Conservation (phyloP, 768 basidiomycete species). For the Vararia minispora region DNA sequence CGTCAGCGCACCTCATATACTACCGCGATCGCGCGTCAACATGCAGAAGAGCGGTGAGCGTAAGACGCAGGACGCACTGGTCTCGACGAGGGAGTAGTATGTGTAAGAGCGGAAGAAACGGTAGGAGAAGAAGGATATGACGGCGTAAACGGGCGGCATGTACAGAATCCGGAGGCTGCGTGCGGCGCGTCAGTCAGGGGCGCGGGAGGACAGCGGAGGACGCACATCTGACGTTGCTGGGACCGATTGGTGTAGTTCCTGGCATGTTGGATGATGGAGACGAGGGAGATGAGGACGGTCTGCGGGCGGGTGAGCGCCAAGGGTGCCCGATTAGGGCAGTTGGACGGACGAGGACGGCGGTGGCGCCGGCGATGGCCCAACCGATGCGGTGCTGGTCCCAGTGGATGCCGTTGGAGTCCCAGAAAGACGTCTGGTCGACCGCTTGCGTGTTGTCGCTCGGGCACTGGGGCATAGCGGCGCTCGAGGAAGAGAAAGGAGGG, state of each 20-base stretch:
- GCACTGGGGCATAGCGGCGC: too few relatives aligned
- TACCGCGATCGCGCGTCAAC: constrained; percentile 22
- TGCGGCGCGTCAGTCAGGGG: not conserved
- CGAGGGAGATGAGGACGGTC: constrained; percentile 49
- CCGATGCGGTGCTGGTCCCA: constrained; percentile 61
- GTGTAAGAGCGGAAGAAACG: constrained; percentile 74
- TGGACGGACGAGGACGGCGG: constrained; percentile 39
- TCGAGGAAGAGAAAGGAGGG: too few relatives aligned
- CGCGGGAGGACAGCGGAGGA: not conserved
- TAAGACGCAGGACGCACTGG: constrained; percentile 29
- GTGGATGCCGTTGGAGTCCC: constrained; percentile 38
- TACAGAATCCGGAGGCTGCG: constrained; percentile 66
- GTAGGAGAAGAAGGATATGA: constrained; percentile 81
- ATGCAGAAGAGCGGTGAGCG: constrained; percentile 22
- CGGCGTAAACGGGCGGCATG: constrained; percentile 74
- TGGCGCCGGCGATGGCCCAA: constrained; percentile 61
- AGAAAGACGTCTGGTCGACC: constrained; percentile 54
- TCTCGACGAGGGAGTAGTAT: constrained; percentile 42
- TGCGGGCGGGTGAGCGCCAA: constrained; percentile 15
- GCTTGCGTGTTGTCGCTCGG: constrained; percentile 37
- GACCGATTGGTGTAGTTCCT: constrained; percentile 62
- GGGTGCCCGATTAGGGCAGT: constrained; percentile 6
- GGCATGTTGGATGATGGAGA: constrained; percentile 44
- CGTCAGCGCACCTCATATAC: constrained; percentile 51
- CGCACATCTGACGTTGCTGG: constrained; percentile 75